These are phyloP conservation scores for Dendrobium huoshanense DNA, from an alignment of 106 monocot genomes.

Conservation along the genomic window DNA sequence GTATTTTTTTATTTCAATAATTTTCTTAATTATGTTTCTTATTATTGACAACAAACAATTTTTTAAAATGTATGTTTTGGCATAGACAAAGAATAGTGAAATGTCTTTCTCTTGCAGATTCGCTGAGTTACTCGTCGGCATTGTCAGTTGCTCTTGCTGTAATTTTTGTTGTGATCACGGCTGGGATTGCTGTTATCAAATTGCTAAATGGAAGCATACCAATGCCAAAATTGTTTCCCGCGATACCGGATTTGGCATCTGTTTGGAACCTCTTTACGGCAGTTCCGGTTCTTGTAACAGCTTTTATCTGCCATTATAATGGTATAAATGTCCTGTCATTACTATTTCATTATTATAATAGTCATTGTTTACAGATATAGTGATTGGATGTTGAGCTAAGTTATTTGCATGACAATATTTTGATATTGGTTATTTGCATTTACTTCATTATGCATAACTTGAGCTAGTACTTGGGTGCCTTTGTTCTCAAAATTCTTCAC, in stretches of 20 bases:
- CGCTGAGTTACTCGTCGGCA: slow-evolving; percentile 52
- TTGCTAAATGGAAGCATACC: slow-evolving; percentile 35
- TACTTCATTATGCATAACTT: too few species aligned
- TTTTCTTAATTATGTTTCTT: not conserved
- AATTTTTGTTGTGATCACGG: slow-evolving; percentile 51
- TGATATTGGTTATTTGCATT: too few species aligned
- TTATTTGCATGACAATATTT: too few species aligned
- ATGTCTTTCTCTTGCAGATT: slow-evolving; percentile 29
- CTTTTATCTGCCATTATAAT: slow-evolving; percentile 67
- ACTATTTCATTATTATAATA: too few species aligned
- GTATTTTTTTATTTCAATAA: not conserved
- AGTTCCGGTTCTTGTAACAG: slow-evolving; percentile 53
- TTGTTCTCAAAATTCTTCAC: too few species aligned
- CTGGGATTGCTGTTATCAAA: slow-evolving; percentile 52
- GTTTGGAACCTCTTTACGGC: slow-evolving; percentile 53
- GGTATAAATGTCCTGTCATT: slow-evolving; percentile 16
- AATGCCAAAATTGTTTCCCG: slow-evolving; percentile 53
- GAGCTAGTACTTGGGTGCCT: too few species aligned
- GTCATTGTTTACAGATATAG: too few species aligned
- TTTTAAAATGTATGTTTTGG: too few species aligned
- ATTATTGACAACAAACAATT: not conserved
- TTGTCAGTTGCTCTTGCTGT: slow-evolving; percentile 63
- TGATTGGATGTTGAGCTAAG: too few species aligned
- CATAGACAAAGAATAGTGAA: not conserved
- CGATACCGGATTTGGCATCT: slow-evolving; percentile 30